Percentiles rank a stretch among this genome's conserved stretches.
These are phyloP conservation scores for Eucalyptus decipiens DNA, from an alignment of 345 rosid species.

Conservation along the genomic window DNA sequence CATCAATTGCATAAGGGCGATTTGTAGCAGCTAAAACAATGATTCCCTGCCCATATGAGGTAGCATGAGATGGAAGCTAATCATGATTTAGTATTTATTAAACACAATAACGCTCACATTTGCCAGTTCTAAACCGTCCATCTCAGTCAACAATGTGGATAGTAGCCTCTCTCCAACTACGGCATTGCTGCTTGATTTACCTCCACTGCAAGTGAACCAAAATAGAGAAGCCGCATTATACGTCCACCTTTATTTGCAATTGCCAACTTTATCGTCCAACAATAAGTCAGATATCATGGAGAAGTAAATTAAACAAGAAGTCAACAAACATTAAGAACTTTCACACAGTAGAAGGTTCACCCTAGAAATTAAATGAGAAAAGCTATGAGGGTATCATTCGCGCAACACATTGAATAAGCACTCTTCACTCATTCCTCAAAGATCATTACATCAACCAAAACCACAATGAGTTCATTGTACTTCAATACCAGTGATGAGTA, in stretches of 20 bases:
- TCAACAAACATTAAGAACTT: background rate
- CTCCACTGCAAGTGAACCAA: constrained; percentile 37
- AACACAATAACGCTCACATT: constrained; percentile 27
- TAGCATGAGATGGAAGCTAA: background rate
- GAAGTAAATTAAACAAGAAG: background rate
- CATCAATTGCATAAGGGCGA: constrained; percentile 85
- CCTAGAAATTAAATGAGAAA: background rate
- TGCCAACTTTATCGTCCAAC: background rate
- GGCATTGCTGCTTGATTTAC: constrained; percentile 46
- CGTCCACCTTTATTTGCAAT: background rate
- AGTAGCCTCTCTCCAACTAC: constrained; percentile 91
- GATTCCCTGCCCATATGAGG: constrained; percentile 41
- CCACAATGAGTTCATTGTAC: background rate
- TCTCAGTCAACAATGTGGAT: constrained; percentile 85
- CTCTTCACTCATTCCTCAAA: background rate
- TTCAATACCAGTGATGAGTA: background rate
- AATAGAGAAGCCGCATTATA: background rate
- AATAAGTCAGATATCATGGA: background rate
- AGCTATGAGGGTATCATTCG: background rate
- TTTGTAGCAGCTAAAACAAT: constrained; percentile 92
- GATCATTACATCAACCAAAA: background rate
- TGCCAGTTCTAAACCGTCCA: constrained; percentile 94
- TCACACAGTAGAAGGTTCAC: background rate
- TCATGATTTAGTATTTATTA: background rate
- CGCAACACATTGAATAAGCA: background rate